Percentiles rank a stretch among this genome's conserved stretches.
Conservation (phyloP, 495 filamentous ascomycete genomes). For the Umbilicaria muhlenbergii region DNA sequence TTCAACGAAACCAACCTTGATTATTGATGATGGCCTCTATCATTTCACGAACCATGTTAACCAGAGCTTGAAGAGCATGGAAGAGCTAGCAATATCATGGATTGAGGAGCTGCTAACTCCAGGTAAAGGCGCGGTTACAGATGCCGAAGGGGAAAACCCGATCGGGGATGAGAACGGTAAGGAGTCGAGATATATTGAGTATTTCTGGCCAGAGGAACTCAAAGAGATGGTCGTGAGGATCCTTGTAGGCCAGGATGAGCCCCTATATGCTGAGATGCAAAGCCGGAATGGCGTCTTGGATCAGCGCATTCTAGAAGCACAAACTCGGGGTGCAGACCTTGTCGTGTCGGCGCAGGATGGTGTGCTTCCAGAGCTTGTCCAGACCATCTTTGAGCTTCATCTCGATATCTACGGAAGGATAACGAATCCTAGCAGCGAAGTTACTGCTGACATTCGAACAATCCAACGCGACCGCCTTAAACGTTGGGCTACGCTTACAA, state of each 20-base stretch:
- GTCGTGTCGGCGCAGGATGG: conserved; percentile 7
- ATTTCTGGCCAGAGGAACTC: conserved; percentile 55
- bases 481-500: conserved; percentile 61
- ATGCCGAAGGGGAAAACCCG: conserved; percentile 6
- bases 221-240: conserved; percentile 57
- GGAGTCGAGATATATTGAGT: conserved; percentile 41
- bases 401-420: conserved; percentile 69
- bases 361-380: conserved; percentile 35
- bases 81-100: conserved; percentile 52
- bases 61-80: conserved; percentile 36
- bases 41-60: conserved; percentile 40
- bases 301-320: conserved; percentile 17
- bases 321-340: conserved; percentile 8
- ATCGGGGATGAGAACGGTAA: conserved; percentile 14
- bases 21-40: conserved; percentile 39
- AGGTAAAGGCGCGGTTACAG: conserved; percentile 13
- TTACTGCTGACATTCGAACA: conserved; percentile 38
- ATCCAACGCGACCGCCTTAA: conserved; percentile 52
- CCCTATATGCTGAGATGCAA: conserved; percentile 38
- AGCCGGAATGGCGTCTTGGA: conserved; percentile 27
- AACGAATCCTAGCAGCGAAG: conserved; percentile 56
- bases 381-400: conserved; percentile 78
- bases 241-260: conserved; percentile 52
- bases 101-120: conserved; percentile 39
- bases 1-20: conserved; percentile 32